Base-by-base conservation (phyloP, 1,139 yeast genomes). In the Saccharomyces hybrid region DNA sequence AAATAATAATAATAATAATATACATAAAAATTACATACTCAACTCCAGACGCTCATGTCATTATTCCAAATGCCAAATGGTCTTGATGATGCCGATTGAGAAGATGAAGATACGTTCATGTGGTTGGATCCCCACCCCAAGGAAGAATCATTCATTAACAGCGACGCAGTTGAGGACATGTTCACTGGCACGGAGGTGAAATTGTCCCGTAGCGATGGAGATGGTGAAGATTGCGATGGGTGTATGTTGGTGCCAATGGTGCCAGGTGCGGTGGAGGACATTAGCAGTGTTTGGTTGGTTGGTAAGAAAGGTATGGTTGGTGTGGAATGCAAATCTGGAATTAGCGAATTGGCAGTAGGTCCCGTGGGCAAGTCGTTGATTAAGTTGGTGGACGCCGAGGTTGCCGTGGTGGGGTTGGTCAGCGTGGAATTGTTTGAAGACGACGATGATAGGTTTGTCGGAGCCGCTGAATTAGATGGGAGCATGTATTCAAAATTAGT, bases 21-120 rank as follows among this genome's bases (percentile, higher is more conserved):
- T 53, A 41, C 52, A 47, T 29, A 53, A 46, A 55, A 53, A 50
- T 50, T 16, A n/a, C 19, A 12, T 29, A 14, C 26, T 59, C 48
- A 69, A 55, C 71, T 68, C 72, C 72, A 68, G 41, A 69, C 72
- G 48, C 70, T 68, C 70, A 67, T 68, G 53, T 68, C 68, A 52
- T 61, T 65, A 53, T 64, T 67, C 71, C 71, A 68, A 53, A 68
- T 67, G 27, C 70, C 69, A 56, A 65, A 63, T 7, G 42, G 52
- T 29, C 46, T 48, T 31, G 51, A 7, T 12, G 66, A 56, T 21
- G 59, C 56, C 21, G 44, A 24, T 38, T 38, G 44, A 26, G 59
- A 59, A 19, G 69, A 61, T 11, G 66, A 57, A 16, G 62, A 48
- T n/a, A 53, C 53, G 46, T 55, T 62, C 14, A 58, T 58, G 52